These are phyloP conservation scores for Talaromyces atroroseus DNA, from an alignment of 2,329 filamentous ascomycete genomes.

Conservation along the genomic window DNA sequence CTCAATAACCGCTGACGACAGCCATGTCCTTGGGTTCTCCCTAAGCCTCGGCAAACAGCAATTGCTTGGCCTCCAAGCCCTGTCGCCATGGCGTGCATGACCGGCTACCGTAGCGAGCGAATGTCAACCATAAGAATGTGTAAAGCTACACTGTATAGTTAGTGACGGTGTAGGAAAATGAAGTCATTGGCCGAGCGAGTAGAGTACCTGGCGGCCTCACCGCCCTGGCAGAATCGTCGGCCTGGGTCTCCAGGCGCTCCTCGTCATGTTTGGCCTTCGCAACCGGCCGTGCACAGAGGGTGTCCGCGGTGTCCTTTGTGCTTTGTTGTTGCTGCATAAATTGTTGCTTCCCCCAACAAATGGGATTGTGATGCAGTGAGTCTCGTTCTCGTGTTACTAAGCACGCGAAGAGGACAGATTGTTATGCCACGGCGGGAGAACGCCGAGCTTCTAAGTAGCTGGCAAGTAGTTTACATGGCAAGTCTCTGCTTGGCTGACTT, in stretches of 20 bases:
- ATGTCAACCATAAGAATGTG: not conserved
- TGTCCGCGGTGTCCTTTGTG: not conserved
- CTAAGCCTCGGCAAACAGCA: conserved; percentile 18
- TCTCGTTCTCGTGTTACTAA: not conserved
- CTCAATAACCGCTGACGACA: conserved; percentile 13
- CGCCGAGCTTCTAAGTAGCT: not conserved
- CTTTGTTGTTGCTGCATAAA: not conserved
- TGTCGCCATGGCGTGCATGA: conserved; percentile 5
- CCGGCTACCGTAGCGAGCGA: not conserved
- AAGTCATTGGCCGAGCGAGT: conserved; percentile 8
- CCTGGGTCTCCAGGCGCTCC: not conserved
- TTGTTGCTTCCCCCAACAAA: not conserved
- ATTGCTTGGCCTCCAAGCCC: not conserved
- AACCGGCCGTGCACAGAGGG: not conserved
- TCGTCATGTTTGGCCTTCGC: not conserved
- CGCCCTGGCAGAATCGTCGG: conserved; percentile 13
- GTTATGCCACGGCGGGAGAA: not conserved
- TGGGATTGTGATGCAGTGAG: not conserved
- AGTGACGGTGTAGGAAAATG: conserved; percentile 1
- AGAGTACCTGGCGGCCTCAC: conserved; percentile 7
- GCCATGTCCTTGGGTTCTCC: conserved; percentile 13
- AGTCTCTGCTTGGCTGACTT: not conserved
- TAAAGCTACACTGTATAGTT: not conserved
- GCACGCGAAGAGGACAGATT: conserved; percentile 5
- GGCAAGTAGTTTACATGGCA: not conserved